These are phyloP conservation scores for Pythium periplocum DNA, from an alignment of 352 stramenopile species.

Conservation along the genomic window DNA sequence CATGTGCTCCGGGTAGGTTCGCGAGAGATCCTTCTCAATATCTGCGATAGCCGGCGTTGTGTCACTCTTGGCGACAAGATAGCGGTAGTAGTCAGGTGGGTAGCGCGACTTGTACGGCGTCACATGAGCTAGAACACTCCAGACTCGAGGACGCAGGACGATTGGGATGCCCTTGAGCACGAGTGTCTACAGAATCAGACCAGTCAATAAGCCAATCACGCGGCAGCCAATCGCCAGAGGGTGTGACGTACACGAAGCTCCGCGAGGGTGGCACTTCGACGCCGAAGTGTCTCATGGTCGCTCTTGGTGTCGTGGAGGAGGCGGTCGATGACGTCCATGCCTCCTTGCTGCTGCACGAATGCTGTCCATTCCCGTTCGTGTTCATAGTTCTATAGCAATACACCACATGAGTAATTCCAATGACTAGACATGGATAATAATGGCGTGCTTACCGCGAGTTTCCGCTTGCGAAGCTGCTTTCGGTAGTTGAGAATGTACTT, in stretches of 20 bases:
- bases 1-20: slow-evolving; percentile 56
- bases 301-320: slow-evolving; percentile 16
- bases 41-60: slow-evolving; percentile 28
- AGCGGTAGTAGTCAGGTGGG: slow-evolving; percentile 24
- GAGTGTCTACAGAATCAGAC: slow-evolving; percentile 18
- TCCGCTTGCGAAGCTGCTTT: slow-evolving; percentile 30
- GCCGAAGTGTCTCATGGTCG: slow-evolving; percentile 1
- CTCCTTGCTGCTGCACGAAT: slow-evolving; percentile 32
- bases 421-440: not conserved
- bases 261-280: slow-evolving; percentile 7
- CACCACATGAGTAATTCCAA: not conserved
- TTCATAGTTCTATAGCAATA: slow-evolving; percentile 25
- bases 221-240: not conserved
- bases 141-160: slow-evolving; percentile 33
- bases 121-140: slow-evolving; percentile 31
- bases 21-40: slow-evolving; percentile 61
- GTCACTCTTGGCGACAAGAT: slow-evolving; percentile 19
- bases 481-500: slow-evolving; percentile 47
- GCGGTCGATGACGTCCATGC: slow-evolving; percentile 28
- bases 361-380: slow-evolving; percentile 36
- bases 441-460: slow-evolving; percentile 20
- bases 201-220: not conserved
- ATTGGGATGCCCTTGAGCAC: slow-evolving; percentile 36
- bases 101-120: slow-evolving; percentile 25
- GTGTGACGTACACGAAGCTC: slow-evolving; percentile 14